Base-by-base conservation (phyloP, 306 rosid genomes). In the Notholithocarpus densiflorus region DNA sequence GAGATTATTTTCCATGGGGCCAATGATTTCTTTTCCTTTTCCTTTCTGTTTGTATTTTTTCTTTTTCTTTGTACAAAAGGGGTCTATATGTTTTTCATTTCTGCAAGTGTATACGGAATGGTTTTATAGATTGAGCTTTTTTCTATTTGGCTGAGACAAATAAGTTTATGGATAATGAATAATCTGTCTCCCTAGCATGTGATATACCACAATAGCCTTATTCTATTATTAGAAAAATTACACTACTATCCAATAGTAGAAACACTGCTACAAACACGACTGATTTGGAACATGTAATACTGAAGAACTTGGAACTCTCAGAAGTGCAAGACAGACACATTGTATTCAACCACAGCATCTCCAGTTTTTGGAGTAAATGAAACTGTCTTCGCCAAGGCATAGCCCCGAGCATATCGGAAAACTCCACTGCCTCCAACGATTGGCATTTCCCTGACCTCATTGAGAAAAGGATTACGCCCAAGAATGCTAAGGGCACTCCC, bases 381-480 rank as follows among this genome's bases (percentile, higher is more conserved):
- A 34, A 79, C 37, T 18, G 90, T 84, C 48, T 59, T 77, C 0
- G 84, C 87, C 59, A 85, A 27, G 19, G 80, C 87, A 61, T 72
- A 83, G 5, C 87, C 90, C 53, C 81, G 37, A n/a, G 88, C 81
- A 45, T 55, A 77, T 40, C 79, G 62, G 73, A 84, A 82, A 32
- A 79, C 77, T 0, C 90, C 85, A 43, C 69, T 82, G 13, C 88
- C 88, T 51, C 88, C 86, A 5, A 79, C 86, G 13, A 82, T 60
- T 4, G 90, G 84, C 75, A 82, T 84, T 75, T 84, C 86, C 56
- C 88, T 80, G 5, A 84, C 73, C 21, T 23, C 0, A 14, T 84
- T 27, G 26, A 74, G 0, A 1, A 23, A 31, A 24, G 79, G 72
- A 56, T 84, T 87, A 73, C 85, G 77, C 56, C 88, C 90, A 34